Evolutionary conservation across 1,284 basidiomycete species (phyloP), one percentile per base, ranked within the genome.

Genomic region (Cutaneotrichosporon sp.): DNA sequence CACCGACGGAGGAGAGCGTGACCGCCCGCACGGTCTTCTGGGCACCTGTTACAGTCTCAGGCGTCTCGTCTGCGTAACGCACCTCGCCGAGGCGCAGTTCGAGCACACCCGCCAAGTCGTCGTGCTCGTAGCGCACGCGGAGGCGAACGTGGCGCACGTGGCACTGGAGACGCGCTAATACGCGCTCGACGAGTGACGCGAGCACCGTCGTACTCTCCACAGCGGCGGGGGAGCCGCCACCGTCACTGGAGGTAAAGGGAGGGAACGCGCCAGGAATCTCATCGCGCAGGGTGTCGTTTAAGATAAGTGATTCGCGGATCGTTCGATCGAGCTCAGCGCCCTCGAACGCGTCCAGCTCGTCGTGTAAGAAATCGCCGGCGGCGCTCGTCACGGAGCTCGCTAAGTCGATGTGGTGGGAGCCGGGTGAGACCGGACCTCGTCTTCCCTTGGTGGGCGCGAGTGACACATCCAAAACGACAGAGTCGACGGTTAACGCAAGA

Each of bases 341-440:
- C 73, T 95, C 91, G 65, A 83, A 82, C 9, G 85, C 82, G 49
- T 87, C 85, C 52, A 95, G 82, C 73, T 94, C 90, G 68, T 91
- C 85, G 64, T 92, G 89, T 34, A 95, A 82, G 78, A 96, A 95
- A 11, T 88, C 87, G 71, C 91, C 90, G 1, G 92, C 90, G 8
- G 90, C 86, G 32, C 89, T 90, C 30, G 85, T 86, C 22, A 93
- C 88, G 22, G 91, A 92, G 53, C 88, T 86, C 8, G 90, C 82
- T 9, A 95, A 83, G 69, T 88, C 85, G 31, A 81, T 69, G 32
- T 62, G 61, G n/a, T 62, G 68, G n/a, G 13, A 6, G 9, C 34
- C 32, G 5, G 49, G 14, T n/a, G 30, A 31, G 22, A 13, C 61
- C 26, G 36, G 50, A 9, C 46, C 21, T 10, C 62, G 38, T 18